A percentile compares a stretch with the other conserved stretches of the same genome.
Conservation (phyloP, 345 rosid species). For the Lumnitzera racemosa region DNA sequence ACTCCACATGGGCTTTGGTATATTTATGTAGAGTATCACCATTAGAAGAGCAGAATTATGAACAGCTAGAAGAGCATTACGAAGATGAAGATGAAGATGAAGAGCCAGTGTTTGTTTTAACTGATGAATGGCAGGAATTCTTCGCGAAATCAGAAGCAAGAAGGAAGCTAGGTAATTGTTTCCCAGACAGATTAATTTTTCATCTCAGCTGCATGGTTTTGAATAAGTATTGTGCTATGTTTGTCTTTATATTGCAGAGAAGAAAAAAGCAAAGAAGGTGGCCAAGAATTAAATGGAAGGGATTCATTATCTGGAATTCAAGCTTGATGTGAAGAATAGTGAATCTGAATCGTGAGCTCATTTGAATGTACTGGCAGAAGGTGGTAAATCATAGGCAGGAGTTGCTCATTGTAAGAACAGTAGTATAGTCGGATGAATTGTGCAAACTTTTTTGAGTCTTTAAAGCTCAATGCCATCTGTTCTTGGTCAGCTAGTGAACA, state of each 20-base stretch:
- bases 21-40: conserved; percentile 14
- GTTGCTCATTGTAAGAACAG: no score
- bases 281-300: conserved; percentile 2
- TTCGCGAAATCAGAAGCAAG: conserved; percentile 56
- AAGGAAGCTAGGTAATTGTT: conserved; percentile 30
- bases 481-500: no score
- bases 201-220: background rate
- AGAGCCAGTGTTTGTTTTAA: conserved; percentile 45
- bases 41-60: conserved; percentile 18
- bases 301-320: no score
- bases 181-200: background rate
- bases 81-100: conserved; percentile 34
- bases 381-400: no score
- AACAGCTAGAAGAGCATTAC: conserved; percentile 14
- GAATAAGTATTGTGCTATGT: background rate
- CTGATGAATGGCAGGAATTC: conserved; percentile 59
- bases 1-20: background rate
- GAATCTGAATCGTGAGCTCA: no score
- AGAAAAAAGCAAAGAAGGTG: conserved; percentile 26
- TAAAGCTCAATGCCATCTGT: no score
- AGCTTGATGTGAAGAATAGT: no score
- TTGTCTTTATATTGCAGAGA: conserved; percentile 17
- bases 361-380: no score
- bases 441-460: no score
- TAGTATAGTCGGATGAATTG: no score